These are phyloP conservation scores for Solanum sejunctum DNA, from an alignment of 257 asterid genomes.

Conservation along the genomic window DNA sequence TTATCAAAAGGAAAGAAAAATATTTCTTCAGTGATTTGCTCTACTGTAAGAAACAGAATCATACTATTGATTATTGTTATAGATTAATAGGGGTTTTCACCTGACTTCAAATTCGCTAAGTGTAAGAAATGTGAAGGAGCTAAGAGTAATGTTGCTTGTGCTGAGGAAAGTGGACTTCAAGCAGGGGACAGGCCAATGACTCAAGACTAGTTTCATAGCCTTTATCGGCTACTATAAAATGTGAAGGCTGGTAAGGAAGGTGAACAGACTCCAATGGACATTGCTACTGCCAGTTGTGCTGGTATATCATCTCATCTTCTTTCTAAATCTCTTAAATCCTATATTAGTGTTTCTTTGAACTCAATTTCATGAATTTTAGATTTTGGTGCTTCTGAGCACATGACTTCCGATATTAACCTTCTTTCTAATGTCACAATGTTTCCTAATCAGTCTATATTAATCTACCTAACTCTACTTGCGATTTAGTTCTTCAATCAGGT, in stretches of 20 bases:
- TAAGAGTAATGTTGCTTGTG: neutral
- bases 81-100: neutral
- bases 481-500: neutral
- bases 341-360: too few relatives aligned
- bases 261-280: neutral
- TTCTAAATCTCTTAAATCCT: neutral
- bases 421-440: neutral
- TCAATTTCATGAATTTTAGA: neutral
- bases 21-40: neutral
- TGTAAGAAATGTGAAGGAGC: neutral
- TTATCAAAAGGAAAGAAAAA: neutral
- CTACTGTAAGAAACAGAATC: too few relatives aligned
- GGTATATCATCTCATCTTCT: neutral
- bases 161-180: too few relatives aligned
- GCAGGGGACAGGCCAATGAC: neutral
- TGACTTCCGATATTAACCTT: neutral
- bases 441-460: neutral
- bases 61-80: too few relatives aligned
- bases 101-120: neutral
- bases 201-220: neutral
- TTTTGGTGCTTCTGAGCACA: neutral
- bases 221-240: neutral
- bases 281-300: neutral
- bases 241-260: neutral
- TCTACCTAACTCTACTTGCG: neutral